Conservation (phyloP, 1,139 yeast species). For the Candida smagusa region DNA sequence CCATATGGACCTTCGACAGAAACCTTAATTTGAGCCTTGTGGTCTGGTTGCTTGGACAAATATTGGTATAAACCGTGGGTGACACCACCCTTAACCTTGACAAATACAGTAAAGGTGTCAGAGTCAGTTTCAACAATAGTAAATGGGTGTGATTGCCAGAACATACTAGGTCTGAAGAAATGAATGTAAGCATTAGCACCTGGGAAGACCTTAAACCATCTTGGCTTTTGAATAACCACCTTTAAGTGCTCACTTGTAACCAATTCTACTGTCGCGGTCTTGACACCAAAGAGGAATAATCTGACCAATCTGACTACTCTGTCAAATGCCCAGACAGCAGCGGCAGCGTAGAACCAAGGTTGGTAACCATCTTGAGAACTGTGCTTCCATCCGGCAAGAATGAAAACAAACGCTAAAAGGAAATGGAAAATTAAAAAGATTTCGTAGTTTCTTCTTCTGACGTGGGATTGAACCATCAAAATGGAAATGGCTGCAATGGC, state of each 20-base stretch:
- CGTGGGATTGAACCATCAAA: constrained; percentile 45
- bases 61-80: constrained; percentile 30
- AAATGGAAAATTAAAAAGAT: constrained; percentile 59
- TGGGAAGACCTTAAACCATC: constrained; percentile 39
- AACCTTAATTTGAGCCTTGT: constrained; percentile 30
- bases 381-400: constrained; percentile 63
- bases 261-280: constrained; percentile 46
- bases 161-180: constrained; percentile 38
- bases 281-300: constrained; percentile 46
- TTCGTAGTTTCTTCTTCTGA: constrained; percentile 63
- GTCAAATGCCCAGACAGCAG: constrained; percentile 65
- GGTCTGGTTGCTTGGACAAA: constrained; percentile 48
- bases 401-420: constrained; percentile 50
- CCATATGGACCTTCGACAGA: constrained; percentile 47
- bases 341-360: constrained; percentile 48
- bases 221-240: constrained; percentile 33
- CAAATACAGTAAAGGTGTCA: constrained; percentile 28
- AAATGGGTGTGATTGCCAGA: constrained; percentile 61
- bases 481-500: constrained; percentile 39
- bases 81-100: constrained; percentile 41
- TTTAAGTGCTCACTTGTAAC: constrained; percentile 45
- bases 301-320: constrained; percentile 51
- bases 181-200: constrained; percentile 39
- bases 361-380: constrained; percentile 41
- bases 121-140: constrained; percentile 40